A percentile compares a stretch with the other conserved stretches of the same genome.
These are phyloP conservation scores for Picea abies DNA, from an alignment of 83 land plant species.

Conservation along the genomic window DNA sequence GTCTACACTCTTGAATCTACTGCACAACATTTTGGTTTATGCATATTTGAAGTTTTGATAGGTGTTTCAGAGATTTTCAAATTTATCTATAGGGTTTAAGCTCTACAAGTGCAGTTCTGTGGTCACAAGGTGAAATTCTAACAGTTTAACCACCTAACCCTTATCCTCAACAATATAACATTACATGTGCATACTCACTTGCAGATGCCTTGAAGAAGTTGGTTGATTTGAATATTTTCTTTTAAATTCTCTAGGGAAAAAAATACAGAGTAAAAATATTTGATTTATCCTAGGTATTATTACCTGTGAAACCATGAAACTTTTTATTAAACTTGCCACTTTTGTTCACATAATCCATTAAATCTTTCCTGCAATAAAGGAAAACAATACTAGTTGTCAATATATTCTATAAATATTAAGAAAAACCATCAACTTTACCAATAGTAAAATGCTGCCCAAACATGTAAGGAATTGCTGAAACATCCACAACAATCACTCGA, in stretches of 20 bases:
- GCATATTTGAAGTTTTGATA: too few relatives aligned
- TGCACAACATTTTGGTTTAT: too few relatives aligned
- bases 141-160: too few relatives aligned
- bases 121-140: too few relatives aligned
- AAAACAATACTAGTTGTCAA: neutral
- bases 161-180: too few relatives aligned
- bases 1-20: too few relatives aligned
- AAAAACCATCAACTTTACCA: neutral
- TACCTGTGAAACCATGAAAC: conserved; percentile 18
- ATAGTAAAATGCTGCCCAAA: neutral
- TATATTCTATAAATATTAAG: neutral
- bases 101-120: too few relatives aligned
- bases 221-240: neutral
- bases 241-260: neutral
- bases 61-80: too few relatives aligned
- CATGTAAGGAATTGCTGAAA: too few relatives aligned
- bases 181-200: too few relatives aligned
- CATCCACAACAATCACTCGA: too few relatives aligned
- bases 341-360: conserved; percentile 16
- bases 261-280: neutral
- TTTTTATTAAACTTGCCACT: conserved; percentile 2
- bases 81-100: too few relatives aligned
- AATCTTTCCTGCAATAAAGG: neutral
- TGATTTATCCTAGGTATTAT: neutral
- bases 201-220: neutral